Conservation (phyloP, 2,329 filamentous ascomycete genomes). For the Fusarium sp. region DNA sequence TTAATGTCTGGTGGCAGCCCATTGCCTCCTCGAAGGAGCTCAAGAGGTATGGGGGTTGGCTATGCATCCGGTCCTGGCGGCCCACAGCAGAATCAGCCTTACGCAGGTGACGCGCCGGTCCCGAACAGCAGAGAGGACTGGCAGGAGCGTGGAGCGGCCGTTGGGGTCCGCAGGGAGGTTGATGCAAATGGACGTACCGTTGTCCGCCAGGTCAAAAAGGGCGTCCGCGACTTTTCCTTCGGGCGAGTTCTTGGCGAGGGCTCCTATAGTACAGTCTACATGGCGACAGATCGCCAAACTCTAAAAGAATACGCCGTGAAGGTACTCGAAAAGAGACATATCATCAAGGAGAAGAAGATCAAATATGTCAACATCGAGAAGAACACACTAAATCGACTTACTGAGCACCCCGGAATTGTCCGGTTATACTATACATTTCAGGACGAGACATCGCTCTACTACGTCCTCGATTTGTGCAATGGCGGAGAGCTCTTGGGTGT, state of each 20-base stretch:
- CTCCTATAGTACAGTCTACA: slow-evolving; percentile 95
- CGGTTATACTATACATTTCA: slow-evolving; percentile 99
- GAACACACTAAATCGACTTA: slow-evolving; percentile 94
- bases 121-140: slow-evolving; percentile 84
- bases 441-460: slow-evolving; percentile 94
- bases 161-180: slow-evolving; percentile 81
- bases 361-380: slow-evolving; percentile 99
- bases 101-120: slow-evolving; percentile 53
- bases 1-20: slow-evolving; percentile 62
- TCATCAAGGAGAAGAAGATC: slow-evolving; percentile 99
- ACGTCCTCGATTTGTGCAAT: slow-evolving; percentile 92
- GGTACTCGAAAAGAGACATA: slow-evolving; percentile 96
- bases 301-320: slow-evolving; percentile 98
- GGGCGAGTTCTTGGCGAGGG: slow-evolving; percentile 91
- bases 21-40: slow-evolving; percentile 79
- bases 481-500: slow-evolving; percentile 93
- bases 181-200: slow-evolving; percentile 86
- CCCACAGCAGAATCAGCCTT: slow-evolving; percentile 31
- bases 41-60: slow-evolving; percentile 72
- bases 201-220: slow-evolving; percentile 90
- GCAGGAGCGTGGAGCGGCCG: slow-evolving; percentile 94
- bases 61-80: slow-evolving; percentile 51
- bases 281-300: slow-evolving; percentile 92
- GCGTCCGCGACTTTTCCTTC: slow-evolving; percentile 96
- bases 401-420: slow-evolving; percentile 95